Conservation (phyloP, 208 protist species). For the Leishmania mexicana region DNA sequence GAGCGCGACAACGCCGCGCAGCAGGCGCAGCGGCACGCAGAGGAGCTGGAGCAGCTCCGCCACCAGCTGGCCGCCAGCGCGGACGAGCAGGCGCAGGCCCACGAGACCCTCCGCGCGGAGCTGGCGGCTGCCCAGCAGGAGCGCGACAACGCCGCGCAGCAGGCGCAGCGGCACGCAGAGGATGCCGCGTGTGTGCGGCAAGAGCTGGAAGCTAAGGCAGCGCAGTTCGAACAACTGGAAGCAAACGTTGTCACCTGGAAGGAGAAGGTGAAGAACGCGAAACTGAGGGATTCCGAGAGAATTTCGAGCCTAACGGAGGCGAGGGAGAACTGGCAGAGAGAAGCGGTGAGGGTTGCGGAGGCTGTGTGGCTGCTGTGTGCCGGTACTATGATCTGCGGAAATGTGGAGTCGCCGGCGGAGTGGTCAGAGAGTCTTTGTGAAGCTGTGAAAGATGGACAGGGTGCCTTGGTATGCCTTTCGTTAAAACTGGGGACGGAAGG, state of each 20-base stretch:
- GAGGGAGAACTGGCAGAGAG: background rate
- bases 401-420: background rate
- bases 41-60: slow-evolving; percentile 2
- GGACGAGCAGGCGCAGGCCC: slow-evolving; percentile 3
- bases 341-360: background rate
- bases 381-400: background rate
- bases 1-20: slow-evolving; percentile 3
- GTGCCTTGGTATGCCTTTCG: background rate
- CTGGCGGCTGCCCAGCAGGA: background rate
- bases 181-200: background rate
- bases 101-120: background rate
- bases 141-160: slow-evolving; percentile 4
- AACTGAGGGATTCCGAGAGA: background rate
- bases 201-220: background rate
- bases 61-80: background rate
- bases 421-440: background rate
- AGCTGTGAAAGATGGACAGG: background rate
- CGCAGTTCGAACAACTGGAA: slow-evolving; percentile 7
- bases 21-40: background rate
- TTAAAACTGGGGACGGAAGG: background rate
- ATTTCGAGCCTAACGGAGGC: background rate
- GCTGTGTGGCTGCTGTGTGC: background rate
- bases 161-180: background rate
- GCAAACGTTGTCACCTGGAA: background rate
- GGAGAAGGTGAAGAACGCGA: background rate